These are phyloP conservation scores for Cercospora zeina DNA, from an alignment of 2,329 filamentous ascomycete species.

Conservation along the genomic window DNA sequence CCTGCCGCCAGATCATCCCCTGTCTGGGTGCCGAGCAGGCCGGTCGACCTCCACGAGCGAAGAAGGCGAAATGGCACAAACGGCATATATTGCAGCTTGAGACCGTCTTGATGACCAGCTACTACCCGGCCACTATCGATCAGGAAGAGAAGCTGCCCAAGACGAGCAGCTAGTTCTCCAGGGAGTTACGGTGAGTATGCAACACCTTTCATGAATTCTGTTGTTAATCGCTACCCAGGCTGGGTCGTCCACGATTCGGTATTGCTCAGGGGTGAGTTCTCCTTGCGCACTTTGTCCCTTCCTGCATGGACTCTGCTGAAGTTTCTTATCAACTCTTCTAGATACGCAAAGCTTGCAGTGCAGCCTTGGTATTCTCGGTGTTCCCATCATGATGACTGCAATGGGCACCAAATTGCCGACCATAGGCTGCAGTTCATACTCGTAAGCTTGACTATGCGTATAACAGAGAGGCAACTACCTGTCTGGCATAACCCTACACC, in stretches of 20 bases:
- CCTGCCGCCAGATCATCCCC: conserved; percentile 21
- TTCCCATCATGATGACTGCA: conserved; percentile 58
- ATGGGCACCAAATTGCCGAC: conserved; percentile 67
- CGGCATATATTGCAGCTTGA: conserved; percentile 54
- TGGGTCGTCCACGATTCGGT: conserved; percentile 58
- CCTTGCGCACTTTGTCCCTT: neutral
- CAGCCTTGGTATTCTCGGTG: conserved; percentile 52
- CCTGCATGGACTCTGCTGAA: neutral
- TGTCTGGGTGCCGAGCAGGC: conserved; percentile 28
- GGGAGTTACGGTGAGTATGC: conserved; percentile 55
- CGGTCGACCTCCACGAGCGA: conserved; percentile 44
- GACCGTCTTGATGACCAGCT: conserved; percentile 65
- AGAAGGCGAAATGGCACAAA: conserved; percentile 49
- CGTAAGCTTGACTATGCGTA: too few relatives aligned
- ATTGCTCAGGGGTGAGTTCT: conserved; percentile 53
- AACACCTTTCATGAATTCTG: neutral
- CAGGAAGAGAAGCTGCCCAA: conserved; percentile 39
- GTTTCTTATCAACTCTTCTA: neutral
- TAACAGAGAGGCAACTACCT: too few relatives aligned
- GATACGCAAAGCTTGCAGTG: conserved; percentile 63
- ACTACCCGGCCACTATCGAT: conserved; percentile 58
- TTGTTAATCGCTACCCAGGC: conserved; percentile 22
- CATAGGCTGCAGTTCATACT: too few relatives aligned
- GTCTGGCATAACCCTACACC: too few relatives aligned
- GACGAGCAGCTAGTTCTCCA: conserved; percentile 46